Evolutionary conservation across 805 yeast species (phyloP), one percentile per base, ranked within the genome.

Genomic region (Metschnikowia rubicola): DNA sequence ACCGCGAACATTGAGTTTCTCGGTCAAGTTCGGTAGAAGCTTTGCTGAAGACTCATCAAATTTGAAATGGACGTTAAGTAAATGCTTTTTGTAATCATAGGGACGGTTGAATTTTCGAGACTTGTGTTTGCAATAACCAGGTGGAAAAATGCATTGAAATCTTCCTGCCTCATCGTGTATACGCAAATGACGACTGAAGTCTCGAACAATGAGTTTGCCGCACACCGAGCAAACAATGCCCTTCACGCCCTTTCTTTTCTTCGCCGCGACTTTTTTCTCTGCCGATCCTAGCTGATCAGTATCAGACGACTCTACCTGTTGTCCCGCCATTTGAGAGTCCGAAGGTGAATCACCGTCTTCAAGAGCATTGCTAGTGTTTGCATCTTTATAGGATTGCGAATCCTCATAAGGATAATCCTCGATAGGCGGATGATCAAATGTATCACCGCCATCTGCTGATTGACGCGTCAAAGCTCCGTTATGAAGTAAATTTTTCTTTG

Each of bases 61-160:
- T 42, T 56, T 60, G 55, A 72, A 72, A 50, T 72, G 77, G 47
- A 64, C 62, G 49, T 71, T 75, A 36, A 72, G 61, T 39, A 72
- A 58, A 51, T 72, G 77, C 46, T 72, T 72, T 51, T 72, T 72
- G 63, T 68, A 72, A 54, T 72, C 77, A 48, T 72, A 72, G 1
- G 77, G 77, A 32, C 77, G 59, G 53, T 72, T 72, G 52, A 72
- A 72, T 46, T 72, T 61, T 38, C 71, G 66, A 0, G 75, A 70
- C 49, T 68, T 66, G 48, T 72, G 77, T 46, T 63, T 68, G 55
- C 77, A 72, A 61, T 58, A 60, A 28, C 54, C 58, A 39, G 64
- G 63, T 0, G 76, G 75, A 49, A 66, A 72, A 15, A 70, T 69
- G 52, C 77, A 72, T 51, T 67, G 70, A 48, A 72, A 72, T 26